Evolutionary conservation across 73 alveolate genomes (phyloP).

Genomic region (Tetrahymena borealis): DNA sequence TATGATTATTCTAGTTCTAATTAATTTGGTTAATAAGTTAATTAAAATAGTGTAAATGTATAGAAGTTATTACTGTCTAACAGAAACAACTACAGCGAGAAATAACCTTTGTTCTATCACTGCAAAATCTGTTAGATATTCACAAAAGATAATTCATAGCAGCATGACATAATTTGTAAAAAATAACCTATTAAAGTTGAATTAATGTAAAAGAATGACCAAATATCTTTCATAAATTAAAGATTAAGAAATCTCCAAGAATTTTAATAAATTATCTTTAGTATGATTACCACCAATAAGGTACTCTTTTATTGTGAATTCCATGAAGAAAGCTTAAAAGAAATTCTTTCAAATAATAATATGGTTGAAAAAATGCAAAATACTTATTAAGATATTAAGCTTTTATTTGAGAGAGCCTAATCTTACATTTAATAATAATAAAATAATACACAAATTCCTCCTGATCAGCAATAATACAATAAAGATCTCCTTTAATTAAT

Average conservation of each 20-base stretch:
- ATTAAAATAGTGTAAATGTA: too few relatives aligned
- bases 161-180: neutral
- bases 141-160: neutral
- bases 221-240: neutral
- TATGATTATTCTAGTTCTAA: too few relatives aligned
- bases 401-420: neutral
- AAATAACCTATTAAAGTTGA: neutral
- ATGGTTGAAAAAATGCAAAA: neutral
- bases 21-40: too few relatives aligned
- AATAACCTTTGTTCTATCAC: neutral
- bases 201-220: neutral
- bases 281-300: neutral
- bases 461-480: neutral
- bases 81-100: neutral
- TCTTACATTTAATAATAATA: neutral
- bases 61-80: neutral
- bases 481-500: neutral
- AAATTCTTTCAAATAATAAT: neutral
- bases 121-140: neutral
- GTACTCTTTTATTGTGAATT: neutral
- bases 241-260: neutral
- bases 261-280: neutral
- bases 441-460: neutral
- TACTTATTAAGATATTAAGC: neutral
- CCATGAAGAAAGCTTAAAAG: neutral